A percentile compares a stretch with the other conserved stretches of the same genome.
These are phyloP conservation scores for Raffaelea albimanens DNA, from an alignment of 2,329 filamentous ascomycete species.

Conservation along the genomic window DNA sequence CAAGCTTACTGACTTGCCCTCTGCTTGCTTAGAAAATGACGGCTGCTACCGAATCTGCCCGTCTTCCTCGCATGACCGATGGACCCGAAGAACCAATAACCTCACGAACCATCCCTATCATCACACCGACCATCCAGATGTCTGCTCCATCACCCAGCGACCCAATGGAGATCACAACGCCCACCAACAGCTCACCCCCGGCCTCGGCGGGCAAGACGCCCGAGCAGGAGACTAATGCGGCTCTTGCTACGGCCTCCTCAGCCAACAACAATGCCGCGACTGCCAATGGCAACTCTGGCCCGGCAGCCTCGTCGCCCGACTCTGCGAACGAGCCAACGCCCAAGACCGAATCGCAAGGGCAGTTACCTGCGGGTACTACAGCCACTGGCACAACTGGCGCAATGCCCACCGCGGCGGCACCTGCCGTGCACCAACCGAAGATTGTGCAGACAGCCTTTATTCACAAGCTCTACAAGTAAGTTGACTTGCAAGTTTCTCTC, in stretches of 20 bases:
- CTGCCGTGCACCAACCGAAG: conserved; percentile 84
- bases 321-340: conserved; percentile 4
- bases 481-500: no score
- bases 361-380: conserved; percentile 22
- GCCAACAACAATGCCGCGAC: background rate
- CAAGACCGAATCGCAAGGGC: conserved; percentile 24
- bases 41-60: conserved; percentile 40
- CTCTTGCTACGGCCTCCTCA: background rate
- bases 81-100: conserved; percentile 35
- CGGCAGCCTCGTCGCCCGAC: conserved; percentile 5
- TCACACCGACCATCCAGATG: conserved; percentile 47
- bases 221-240: background rate
- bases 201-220: conserved; percentile 29
- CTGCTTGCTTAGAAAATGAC: conserved; percentile 30
- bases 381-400: conserved; percentile 31
- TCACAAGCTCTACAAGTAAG: conserved; percentile 96
- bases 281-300: conserved; percentile 15
- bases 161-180: conserved; percentile 53
- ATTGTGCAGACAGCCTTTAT: conserved; percentile 98
- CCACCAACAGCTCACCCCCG: conserved; percentile 32
- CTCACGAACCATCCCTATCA: conserved; percentile 47
- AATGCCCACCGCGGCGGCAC: conserved; percentile 43
- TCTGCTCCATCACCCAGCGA: conserved; percentile 48
- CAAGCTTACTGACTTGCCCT: no score
- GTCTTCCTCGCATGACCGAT: conserved; percentile 30